These are phyloP conservation scores for Saprolegnia parasitica DNA, from an alignment of 352 stramenopile genomes.

Conservation along the genomic window DNA sequence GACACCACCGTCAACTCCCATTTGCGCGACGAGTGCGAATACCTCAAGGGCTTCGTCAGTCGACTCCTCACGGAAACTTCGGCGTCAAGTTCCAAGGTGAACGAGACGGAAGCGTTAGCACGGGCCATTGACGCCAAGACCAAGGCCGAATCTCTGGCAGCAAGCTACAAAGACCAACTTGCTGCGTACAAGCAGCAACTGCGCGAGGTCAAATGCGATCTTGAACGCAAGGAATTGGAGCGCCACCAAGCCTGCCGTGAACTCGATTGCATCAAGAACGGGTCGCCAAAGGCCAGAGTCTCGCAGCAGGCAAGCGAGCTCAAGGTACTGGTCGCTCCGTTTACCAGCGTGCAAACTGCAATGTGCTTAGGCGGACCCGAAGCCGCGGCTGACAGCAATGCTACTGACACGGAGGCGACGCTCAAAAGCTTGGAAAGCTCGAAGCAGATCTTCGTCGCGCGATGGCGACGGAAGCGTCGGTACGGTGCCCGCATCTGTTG, in stretches of 20 bases:
- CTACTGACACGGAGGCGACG: slow-evolving; percentile 40
- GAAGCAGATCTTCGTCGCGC: slow-evolving; percentile 4
- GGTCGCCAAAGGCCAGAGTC: too few species aligned
- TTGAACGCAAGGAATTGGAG: slow-evolving; percentile 73
- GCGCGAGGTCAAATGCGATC: slow-evolving; percentile 50
- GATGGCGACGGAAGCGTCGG: slow-evolving; percentile 52
- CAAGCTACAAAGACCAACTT: slow-evolving; percentile 51
- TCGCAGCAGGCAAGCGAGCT: too few species aligned
- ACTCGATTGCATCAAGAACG: slow-evolving; percentile 54
- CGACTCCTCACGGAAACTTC: background rate
- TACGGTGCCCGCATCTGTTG: slow-evolving; percentile 31
- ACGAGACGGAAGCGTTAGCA: background rate
- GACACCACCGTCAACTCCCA: background rate
- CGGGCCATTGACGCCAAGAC: slow-evolving; percentile 22
- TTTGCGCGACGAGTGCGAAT: slow-evolving; percentile 5
- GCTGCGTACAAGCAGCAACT: slow-evolving; percentile 53
- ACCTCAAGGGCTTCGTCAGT: slow-evolving; percentile 9
- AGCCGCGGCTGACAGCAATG: slow-evolving; percentile 20
- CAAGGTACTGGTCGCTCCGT: too few species aligned
- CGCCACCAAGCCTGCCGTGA: slow-evolving; percentile 70
- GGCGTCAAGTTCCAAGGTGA: background rate
- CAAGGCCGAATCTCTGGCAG: slow-evolving; percentile 29
- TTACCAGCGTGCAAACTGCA: too few species aligned
- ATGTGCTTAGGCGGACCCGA: background rate
- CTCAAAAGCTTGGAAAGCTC: slow-evolving; percentile 42